Evolutionary conservation across 345 rosid species (phyloP).

Genomic region (Salix purpurea): DNA sequence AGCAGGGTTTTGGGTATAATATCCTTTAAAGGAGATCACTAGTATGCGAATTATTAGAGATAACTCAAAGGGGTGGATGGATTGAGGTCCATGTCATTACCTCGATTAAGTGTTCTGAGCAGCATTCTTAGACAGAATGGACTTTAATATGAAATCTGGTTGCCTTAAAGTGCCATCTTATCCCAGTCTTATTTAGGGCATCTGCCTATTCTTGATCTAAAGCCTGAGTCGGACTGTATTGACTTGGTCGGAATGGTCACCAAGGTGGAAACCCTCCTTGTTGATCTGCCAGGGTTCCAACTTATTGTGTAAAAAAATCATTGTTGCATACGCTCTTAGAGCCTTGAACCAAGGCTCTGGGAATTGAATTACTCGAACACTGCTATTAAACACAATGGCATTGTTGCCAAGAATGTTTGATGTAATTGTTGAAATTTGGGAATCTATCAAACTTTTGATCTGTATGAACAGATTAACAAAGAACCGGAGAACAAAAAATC

Average conservation of each 20-base stretch:
- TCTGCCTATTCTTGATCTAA: background rate
- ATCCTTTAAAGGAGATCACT: background rate
- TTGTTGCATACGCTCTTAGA: background rate
- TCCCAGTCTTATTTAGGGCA: background rate
- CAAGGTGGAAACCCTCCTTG: background rate
- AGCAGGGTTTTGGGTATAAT: background rate
- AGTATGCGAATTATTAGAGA: background rate
- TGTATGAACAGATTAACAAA: no score
- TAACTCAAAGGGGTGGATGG: background rate
- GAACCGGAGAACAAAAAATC: no score
- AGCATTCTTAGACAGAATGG: background rate
- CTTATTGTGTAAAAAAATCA: background rate
- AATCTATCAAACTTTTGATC: no score
- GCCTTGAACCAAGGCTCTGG: background rate
- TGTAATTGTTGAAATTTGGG: no score
- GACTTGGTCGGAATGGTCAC: background rate
- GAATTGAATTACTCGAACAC: background rate
- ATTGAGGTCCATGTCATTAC: background rate
- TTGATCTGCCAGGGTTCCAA: background rate
- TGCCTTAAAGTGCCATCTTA: background rate
- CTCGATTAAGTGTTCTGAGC: background rate
- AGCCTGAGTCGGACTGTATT: background rate
- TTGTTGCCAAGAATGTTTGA: background rate
- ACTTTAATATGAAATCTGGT: background rate
- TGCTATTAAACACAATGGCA: background rate